These are phyloP conservation scores for Euphrasia arctica DNA, from an alignment of 305 asterid genomes.

Conservation along the genomic window DNA sequence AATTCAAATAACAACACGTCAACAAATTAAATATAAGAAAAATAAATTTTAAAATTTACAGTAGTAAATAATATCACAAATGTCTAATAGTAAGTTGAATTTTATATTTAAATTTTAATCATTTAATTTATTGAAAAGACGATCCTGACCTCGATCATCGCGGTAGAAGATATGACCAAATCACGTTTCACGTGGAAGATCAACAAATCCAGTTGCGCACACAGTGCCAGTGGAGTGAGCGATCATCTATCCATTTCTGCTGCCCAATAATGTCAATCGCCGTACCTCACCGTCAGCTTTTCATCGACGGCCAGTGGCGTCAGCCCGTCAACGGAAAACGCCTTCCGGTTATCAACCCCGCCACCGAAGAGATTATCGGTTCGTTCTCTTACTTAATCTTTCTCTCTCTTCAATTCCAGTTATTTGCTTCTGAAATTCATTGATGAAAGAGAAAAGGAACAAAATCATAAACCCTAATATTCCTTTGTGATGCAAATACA, in stretches of 20 bases:
- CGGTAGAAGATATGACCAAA: background rate
- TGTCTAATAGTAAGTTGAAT: too few species aligned
- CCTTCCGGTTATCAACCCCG: conserved; percentile 62
- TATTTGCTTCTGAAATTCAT: conserved; percentile 13
- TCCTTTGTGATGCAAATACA: too few species aligned
- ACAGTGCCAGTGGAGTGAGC: background rate
- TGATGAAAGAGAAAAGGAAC: background rate
- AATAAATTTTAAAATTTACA: too few species aligned
- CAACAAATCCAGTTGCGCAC: background rate
- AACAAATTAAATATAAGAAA: too few species aligned
- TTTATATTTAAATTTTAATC: too few species aligned
- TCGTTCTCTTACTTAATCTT: background rate
- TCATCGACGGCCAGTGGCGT: conserved; percentile 86
- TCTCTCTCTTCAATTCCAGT: background rate
- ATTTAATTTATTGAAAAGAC: too few species aligned
- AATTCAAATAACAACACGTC: too few species aligned
- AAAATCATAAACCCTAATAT: too few species aligned
- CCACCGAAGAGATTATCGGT: conserved; percentile 80
- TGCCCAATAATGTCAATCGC: conserved; percentile 38
- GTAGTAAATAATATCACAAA: too few species aligned
- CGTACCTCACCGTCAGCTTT: conserved; percentile 61
- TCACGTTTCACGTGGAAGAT: background rate
- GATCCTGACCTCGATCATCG: background rate
- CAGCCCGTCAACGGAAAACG: conserved; percentile 63
- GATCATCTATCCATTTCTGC: background rate